A percentile compares a stretch with the other conserved stretches of the same genome.
Conservation (phyloP, 805 yeast species). For the Sugiyamaella valdiviana region DNA sequence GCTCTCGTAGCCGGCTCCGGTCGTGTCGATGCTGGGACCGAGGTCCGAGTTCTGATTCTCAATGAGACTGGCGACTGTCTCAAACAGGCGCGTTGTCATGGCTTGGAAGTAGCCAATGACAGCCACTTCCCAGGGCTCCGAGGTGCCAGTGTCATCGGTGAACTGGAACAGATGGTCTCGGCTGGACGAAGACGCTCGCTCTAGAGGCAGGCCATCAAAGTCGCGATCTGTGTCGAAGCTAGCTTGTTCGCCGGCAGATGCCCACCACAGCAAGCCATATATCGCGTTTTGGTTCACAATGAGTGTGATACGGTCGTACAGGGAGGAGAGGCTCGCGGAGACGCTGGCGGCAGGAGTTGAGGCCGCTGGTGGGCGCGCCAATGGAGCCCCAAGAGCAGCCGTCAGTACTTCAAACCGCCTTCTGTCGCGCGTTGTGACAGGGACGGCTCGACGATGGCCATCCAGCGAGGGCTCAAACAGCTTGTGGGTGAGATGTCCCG, state of each 20-base stretch:
- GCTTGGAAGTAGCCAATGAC: constrained; percentile 49
- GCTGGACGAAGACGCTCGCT: constrained; percentile 8
- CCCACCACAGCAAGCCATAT: constrained; percentile 75
- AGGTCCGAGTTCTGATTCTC: constrained; percentile 27
- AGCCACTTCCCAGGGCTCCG: constrained; percentile 20
- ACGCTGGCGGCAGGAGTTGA: too few species aligned
- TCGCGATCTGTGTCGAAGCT: constrained; percentile 37
- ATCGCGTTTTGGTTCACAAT: constrained; percentile 9
- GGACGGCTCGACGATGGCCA: background rate
- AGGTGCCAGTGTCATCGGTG: constrained; percentile 1
- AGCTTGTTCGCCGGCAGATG: constrained; percentile 66
- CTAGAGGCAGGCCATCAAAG: constrained; percentile 32
- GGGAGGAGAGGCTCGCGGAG: background rate
- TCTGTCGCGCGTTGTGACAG: constrained; percentile 26
- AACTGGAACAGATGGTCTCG: background rate
- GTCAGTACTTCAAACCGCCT: constrained; percentile 22
- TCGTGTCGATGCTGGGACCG: background rate
- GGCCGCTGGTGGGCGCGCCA: background rate
- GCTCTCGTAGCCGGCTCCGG: background rate
- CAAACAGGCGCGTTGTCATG: constrained; percentile 41
- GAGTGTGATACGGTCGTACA: constrained; percentile 1
- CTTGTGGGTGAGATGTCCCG: constrained; percentile 17
- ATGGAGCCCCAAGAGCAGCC: constrained; percentile 15
- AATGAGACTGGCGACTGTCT: constrained; percentile 35
- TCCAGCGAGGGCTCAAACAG: background rate